These are phyloP conservation scores for Monilinia aucupariae DNA, from an alignment of 2,329 filamentous ascomycete species.

Conservation along the genomic window DNA sequence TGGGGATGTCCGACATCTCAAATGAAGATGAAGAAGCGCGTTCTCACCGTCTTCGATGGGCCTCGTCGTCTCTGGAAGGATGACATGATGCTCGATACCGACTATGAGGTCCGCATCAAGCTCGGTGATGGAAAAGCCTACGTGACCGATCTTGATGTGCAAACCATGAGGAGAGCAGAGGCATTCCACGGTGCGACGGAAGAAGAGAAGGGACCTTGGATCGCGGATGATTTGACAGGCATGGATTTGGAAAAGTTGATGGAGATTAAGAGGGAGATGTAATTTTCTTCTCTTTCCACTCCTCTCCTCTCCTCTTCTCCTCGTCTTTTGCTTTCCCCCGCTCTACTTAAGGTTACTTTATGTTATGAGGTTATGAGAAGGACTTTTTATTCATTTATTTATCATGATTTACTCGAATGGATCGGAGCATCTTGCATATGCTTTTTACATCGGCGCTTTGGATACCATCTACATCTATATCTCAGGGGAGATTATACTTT, in stretches of 20 bases:
- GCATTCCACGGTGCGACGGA: constrained; percentile 74
- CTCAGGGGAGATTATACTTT: constrained; percentile 10
- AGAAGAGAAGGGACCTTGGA: constrained; percentile 83
- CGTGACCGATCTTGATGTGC: constrained; percentile 87
- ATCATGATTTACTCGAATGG: neutral
- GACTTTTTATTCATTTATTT: neutral
- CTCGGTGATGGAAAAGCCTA: constrained; percentile 60
- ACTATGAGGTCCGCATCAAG: constrained; percentile 86
- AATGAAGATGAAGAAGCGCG: constrained; percentile 98
- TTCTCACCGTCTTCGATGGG: constrained; percentile 89
- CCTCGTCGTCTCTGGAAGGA: constrained; percentile 87
- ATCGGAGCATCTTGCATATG: constrained; percentile 4
- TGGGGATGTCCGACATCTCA: constrained; percentile 91
- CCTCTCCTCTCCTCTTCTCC: constrained; percentile 13
- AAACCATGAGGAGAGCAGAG: constrained; percentile 82
- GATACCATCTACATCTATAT: constrained; percentile 11
- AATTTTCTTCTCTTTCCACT: constrained; percentile 11
- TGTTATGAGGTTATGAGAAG: constrained; percentile 8
- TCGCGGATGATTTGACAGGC: constrained; percentile 64
- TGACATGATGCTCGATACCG: constrained; percentile 96
- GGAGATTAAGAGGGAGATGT: constrained; percentile 36
- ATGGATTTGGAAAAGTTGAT: constrained; percentile 58
- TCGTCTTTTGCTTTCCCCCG: neutral
- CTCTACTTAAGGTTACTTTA: neutral
- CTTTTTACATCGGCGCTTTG: constrained; percentile 15